Evolutionary conservation across 805 yeast genomes (phyloP).

Genomic region (Saccharomycopsis sp.): DNA sequence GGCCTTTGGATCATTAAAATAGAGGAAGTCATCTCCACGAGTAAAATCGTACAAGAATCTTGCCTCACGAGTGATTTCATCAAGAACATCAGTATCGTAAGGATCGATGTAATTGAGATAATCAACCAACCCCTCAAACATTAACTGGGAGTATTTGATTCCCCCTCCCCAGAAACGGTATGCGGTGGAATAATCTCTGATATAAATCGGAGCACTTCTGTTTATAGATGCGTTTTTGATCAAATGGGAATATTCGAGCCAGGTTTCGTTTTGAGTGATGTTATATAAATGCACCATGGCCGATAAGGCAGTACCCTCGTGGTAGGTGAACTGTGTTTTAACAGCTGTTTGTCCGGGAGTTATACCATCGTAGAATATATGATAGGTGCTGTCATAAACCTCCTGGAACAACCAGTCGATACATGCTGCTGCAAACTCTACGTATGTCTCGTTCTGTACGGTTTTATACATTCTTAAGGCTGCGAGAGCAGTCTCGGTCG

Average conservation of each 20-base stretch:
- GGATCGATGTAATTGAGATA: constrained; percentile 36
- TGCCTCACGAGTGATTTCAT: constrained; percentile 27
- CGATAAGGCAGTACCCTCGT: constrained; percentile 57
- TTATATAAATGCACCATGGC: constrained; percentile 44
- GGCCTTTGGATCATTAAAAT: constrained; percentile 4
- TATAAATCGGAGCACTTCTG: constrained; percentile 51
- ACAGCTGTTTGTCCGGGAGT: constrained; percentile 27
- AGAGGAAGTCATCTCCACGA: constrained; percentile 28
- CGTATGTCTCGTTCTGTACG: constrained; percentile 38
- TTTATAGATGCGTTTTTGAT: constrained; percentile 53
- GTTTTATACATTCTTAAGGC: constrained; percentile 50
- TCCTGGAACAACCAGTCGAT: constrained; percentile 49
- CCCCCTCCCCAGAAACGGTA: constrained; percentile 59
- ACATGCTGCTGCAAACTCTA: constrained; percentile 49
- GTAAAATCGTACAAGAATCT: constrained; percentile 29
- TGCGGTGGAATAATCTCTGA: constrained; percentile 49
- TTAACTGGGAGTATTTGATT: constrained; percentile 54
- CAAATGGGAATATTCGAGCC: constrained; percentile 32
- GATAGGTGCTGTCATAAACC: constrained; percentile 47
- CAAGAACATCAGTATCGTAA: constrained; percentile 38
- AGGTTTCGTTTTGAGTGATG: constrained; percentile 43
- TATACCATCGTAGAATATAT: constrained; percentile 55
- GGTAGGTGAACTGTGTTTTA: constrained; percentile 52
- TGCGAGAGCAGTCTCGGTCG: constrained; percentile 58
- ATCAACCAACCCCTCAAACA: constrained; percentile 65